Evolutionary conservation across 371 early-diverging fungal species (phyloP), one percentile per base, ranked within the genome.

Genomic region (Rhizopus delemar): DNA sequence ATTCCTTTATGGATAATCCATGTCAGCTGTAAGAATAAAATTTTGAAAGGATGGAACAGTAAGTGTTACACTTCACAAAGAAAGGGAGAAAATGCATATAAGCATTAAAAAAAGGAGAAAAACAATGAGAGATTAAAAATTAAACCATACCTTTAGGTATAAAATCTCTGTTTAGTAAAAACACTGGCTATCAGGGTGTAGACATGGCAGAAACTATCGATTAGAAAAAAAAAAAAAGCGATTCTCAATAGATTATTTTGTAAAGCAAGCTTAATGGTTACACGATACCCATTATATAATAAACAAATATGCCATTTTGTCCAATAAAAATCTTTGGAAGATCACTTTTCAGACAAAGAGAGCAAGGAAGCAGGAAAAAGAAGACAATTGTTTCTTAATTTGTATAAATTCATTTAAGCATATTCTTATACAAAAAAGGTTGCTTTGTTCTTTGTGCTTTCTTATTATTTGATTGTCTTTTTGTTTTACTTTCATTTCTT

Each of bases 1-100:
- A 65, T 83, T 51, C 83, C 83, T 12, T 57, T 83, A n/a, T 83
- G 81, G 81, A 58, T 74, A 12, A 48, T 77, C n/a, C 66, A 73
- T 51, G 81, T 80, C 43, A 78, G 78, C 55, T 71, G 65, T 43
- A 56, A 63, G 22, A 60, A 69, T 3, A 43, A 58, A 5, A 16
- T 78, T 8, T 53, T 28, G 36, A 59, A 43, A 38, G 45, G 53
- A 13, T 73, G 74, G 77, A 56, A 59, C 11, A 55, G 78, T 77
- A 74, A 67, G 64, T 59, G 22, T 22, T 16, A 2, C 35, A 39
- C 12, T 32, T 28, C 13, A 31, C 9, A 49, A 34, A 29, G n/a
- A 33, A 15, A 16, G 50, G 60, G 50, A 16, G 34, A 3, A 13
- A 32, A 5, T 6, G 22, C 13, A 38, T 22, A 45, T 43, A 15